These are phyloP conservation scores for Daucus carota DNA, from an alignment of 129 eudicot species.

Conservation along the genomic window DNA sequence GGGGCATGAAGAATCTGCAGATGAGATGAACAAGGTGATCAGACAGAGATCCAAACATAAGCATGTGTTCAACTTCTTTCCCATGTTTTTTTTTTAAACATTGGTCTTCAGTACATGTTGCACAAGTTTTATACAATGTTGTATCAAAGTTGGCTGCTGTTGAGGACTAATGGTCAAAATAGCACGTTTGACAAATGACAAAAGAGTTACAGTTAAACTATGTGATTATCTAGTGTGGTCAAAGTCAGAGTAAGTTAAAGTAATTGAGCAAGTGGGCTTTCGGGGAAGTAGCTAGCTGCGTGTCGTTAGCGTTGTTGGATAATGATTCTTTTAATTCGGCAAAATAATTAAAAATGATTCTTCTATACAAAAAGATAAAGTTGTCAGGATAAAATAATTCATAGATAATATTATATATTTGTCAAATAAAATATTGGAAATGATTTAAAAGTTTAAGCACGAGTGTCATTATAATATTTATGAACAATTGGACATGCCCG, in stretches of 20 bases:
- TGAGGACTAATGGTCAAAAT: slow-evolving; percentile 6
- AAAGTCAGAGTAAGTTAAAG: neutral
- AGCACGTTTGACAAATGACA: neutral
- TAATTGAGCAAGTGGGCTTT: neutral
- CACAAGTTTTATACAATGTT: neutral
- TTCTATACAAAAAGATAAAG: too few species aligned
- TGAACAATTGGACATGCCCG: too few species aligned
- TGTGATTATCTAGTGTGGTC: neutral
- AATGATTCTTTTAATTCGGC: neutral
- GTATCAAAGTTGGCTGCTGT: slow-evolving; percentile 17
- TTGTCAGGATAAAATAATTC: too few species aligned
- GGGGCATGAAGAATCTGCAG: slow-evolving; percentile 42
- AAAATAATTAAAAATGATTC: too few species aligned
- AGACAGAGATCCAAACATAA: neutral
- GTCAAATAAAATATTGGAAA: too few species aligned
- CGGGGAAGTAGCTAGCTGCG: neutral
- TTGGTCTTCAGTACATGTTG: neutral
- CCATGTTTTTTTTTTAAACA: neutral
- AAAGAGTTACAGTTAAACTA: neutral
- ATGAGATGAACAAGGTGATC: slow-evolving; percentile 8
- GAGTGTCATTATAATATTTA: too few species aligned
- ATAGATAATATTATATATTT: too few species aligned
- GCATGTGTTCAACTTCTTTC: neutral
- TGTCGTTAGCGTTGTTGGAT: neutral
- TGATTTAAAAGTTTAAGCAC: too few species aligned